Conservation (phyloP, 2,329 filamentous ascomycete genomes). For the Sarocladium strictum region DNA sequence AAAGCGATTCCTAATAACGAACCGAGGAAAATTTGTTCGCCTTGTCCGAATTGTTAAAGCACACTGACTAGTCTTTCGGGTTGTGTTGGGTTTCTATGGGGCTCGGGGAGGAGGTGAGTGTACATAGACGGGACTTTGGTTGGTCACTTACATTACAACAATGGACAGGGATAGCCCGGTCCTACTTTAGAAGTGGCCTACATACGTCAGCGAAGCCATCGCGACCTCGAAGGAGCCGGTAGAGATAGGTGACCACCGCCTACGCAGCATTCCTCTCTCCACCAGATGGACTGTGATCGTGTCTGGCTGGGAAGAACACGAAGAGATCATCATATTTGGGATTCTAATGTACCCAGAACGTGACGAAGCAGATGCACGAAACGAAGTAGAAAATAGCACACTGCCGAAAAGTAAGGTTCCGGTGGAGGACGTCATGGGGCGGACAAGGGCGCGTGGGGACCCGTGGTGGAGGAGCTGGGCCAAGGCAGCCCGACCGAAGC, state of each 20-base stretch:
- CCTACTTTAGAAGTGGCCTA: not conserved
- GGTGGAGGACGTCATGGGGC: slow-evolving; percentile 7
- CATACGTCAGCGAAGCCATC: slow-evolving; percentile 7
- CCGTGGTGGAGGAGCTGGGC: too few species aligned
- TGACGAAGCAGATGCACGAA: not conserved
- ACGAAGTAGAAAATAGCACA: not conserved
- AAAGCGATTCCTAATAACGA: too few species aligned
- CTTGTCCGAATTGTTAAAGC: too few species aligned
- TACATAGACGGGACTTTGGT: not conserved
- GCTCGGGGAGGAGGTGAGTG: not conserved
- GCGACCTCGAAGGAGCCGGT: too few species aligned
- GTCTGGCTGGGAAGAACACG: not conserved
- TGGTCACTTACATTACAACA: not conserved
- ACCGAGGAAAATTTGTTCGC: too few species aligned
- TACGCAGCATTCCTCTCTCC: too few species aligned
- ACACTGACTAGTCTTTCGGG: not conserved
- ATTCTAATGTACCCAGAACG: not conserved
- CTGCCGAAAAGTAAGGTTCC: not conserved
- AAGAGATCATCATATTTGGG: not conserved
- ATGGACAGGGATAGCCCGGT: not conserved
- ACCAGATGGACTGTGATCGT: too few species aligned
- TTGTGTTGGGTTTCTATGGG: not conserved
- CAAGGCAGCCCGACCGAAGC: not conserved
- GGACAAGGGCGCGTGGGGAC: not conserved
- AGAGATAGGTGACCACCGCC: too few species aligned